Evolutionary conservation across 2,329 filamentous ascomycete species (phyloP), one percentile per base, ranked within the genome.

Genomic region (Aspergillus intermedius): DNA sequence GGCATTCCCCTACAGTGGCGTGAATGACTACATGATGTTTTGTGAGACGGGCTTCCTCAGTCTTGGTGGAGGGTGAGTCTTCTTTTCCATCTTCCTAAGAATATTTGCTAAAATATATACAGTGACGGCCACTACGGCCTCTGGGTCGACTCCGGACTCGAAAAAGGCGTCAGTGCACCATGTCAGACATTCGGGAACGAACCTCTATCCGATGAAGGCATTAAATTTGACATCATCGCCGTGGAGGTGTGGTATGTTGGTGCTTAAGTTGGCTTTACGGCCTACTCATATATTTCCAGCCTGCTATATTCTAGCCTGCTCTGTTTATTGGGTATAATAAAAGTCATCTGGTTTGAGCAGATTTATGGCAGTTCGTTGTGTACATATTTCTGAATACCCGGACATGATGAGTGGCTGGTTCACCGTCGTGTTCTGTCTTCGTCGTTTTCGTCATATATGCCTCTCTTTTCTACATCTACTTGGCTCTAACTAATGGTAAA

Each of bases 121-220:
- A 72, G 70, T 13, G 90, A 95, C 58, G 91, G 93, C 0, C 87
- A 87, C 60, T 97, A 93, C 66, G 93, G 93, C 2, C 74, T 98
- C 5, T 97, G 93, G 93, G 77, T 98, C 10, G 88, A 96, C 65
- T 86, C 91, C 58, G 82, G 81, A 15, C 81, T 97, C 42, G 87
- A 91, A 54, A 81, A 85, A 49, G 93, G 93, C 3, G 82, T 95
- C 46, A 95, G 88, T 61, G 83, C 86, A 39, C 77, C 81, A 3
- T 95, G 90, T 65, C 84, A 88, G 52, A 98, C 93, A 0, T 98
- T 97, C 72, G 89, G 90, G 1, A 98, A 98, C 59, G 91, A 96
- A 73, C 85, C 87, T 8, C 73, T 98, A 45, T 96, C 91, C 60
- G 91, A 96, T 48, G 88, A 94, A 62, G 93, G 91, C 1, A 83